Evolutionary conservation across 2,329 filamentous ascomycete species (phyloP), one percentile per base, ranked within the genome.

Genomic region (Amesomyces nigricolor): DNA sequence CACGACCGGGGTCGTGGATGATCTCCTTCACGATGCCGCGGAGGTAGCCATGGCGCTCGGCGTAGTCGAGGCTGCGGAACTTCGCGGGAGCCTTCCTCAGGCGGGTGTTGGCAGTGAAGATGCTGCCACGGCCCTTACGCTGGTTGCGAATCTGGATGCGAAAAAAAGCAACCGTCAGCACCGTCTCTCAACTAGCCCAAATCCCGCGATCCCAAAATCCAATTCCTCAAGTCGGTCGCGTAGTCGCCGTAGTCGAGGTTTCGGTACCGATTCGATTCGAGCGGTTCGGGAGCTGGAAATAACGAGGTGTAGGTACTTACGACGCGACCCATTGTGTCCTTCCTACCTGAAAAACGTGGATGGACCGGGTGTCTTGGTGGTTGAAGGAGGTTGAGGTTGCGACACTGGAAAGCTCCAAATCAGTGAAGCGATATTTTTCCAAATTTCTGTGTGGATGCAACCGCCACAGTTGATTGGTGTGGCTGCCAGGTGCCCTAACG

Each of bases 21-120:
- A 97, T 96, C 73, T 97, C 90, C 86, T 94, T 96, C 74, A 99
- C 91, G 65, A 97, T 85, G 79, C 94, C 94, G 70, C 94, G 89
- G 73, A 95, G 81, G 82, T 99, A 99, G 71, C 94, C 94, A 85
- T 97, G 92, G 74, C 89, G 86, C 82, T 96, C 91, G 75, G 91
- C 86, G 77, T 83, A 99, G 77, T 99, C 94, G 84, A 96, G 89
- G 69, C 84, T 89, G 78, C 94, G 84, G 87, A 99, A 97, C 80
- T 95, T 88, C 73, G 92, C 76, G 65, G 89, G 88, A 64, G 87
- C 85, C 86, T 97, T 96, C 82, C 94, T 92, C 73, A 97, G 85
- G 78, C 88, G 87, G 78, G 88, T 91, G 79, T 88, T 83, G 60
- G 65, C 65, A 61, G 67, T 80, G 77, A 81, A 81, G 69, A 81